phyloP scores from a whole-genome alignment of 306 rosid species.

The Cicer pinnatifidum region DNA sequence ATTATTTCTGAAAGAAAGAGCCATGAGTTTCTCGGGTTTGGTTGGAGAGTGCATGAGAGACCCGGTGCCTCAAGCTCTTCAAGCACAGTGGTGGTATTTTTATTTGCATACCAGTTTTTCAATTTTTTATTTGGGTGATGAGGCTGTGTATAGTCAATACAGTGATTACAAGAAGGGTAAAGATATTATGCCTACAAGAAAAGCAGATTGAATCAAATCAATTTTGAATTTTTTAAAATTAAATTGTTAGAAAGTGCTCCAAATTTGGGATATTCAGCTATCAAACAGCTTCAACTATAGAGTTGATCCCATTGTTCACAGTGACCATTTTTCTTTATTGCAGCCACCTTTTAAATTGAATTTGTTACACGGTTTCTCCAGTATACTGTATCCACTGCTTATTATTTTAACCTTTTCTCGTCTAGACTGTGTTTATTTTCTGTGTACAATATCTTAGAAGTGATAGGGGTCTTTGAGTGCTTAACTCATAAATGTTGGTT shows the following conservation, averaged over 20 bases:
- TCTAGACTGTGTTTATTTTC: slow-evolving; percentile 24
- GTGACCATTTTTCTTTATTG: slow-evolving; percentile 1
- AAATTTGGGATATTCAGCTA: slow-evolving; percentile 35
- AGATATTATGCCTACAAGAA: neutral
- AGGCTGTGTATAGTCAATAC: neutral
- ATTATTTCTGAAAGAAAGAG: neutral
- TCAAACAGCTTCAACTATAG: slow-evolving; percentile 25
- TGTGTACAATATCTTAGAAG: slow-evolving; percentile 19
- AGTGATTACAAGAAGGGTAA: slow-evolving; percentile 15
- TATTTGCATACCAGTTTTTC: slow-evolving; percentile 13
- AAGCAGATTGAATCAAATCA: neutral
- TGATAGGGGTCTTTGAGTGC: slow-evolving; percentile 34
- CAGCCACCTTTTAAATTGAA: slow-evolving; percentile 30
- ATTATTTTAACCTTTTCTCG: slow-evolving; percentile 2
- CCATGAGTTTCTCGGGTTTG: neutral
- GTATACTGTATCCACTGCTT: slow-evolving; percentile 20
- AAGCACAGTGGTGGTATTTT: neutral
- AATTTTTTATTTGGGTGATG: neutral
- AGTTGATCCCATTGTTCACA: slow-evolving; percentile 18
- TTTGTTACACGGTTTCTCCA: slow-evolving; percentile 14
- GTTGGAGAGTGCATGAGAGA: slow-evolving; percentile 16
- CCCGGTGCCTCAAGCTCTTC: neutral
- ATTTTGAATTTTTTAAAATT: neutral
- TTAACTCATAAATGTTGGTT: slow-evolving; percentile 44
- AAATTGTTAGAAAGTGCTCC: slow-evolving; percentile 9